Percentiles rank a stretch among this genome's conserved stretches.
Evolutionary conservation across 2,329 filamentous ascomycete genomes (phyloP).

Genomic region (Amesomyces nigricolor): DNA sequence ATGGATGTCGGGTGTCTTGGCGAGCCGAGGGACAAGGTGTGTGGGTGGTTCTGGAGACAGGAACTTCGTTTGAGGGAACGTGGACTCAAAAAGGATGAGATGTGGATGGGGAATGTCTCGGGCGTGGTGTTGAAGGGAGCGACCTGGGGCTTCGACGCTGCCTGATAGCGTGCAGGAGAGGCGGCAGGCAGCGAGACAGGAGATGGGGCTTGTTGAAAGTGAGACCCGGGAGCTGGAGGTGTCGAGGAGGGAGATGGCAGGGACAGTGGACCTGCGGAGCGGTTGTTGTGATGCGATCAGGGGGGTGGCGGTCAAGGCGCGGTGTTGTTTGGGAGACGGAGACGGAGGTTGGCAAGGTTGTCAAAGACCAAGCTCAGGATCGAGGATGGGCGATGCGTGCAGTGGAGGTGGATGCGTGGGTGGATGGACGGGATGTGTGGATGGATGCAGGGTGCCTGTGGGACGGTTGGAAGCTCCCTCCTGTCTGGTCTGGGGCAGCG

Average conservation of each 20-base stretch:
- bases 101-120: background rate
- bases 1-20: slow-evolving; percentile 8
- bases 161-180: background rate
- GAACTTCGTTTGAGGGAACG: background rate
- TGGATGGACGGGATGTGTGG: too few relatives aligned
- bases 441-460: background rate
- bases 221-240: background rate
- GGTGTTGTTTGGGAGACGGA: background rate
- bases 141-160: background rate
- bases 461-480: slow-evolving; percentile 1
- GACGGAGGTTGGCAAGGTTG: background rate
- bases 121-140: background rate
- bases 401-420: too few relatives aligned
- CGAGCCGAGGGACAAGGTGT: background rate
- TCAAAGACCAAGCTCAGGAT: slow-evolving; percentile 16
- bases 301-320: slow-evolving; percentile 12
- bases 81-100: background rate
- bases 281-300: background rate
- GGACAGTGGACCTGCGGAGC: background rate
- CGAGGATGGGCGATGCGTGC: background rate
- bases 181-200: background rate
- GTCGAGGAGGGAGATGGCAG: background rate
- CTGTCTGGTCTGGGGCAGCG: too few relatives aligned
- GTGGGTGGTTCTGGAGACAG: slow-evolving; percentile 2
- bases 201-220: slow-evolving; percentile 19